These are phyloP conservation scores for Ogataea degrootiae DNA, from an alignment of 805 yeast genomes.

Conservation along the genomic window DNA sequence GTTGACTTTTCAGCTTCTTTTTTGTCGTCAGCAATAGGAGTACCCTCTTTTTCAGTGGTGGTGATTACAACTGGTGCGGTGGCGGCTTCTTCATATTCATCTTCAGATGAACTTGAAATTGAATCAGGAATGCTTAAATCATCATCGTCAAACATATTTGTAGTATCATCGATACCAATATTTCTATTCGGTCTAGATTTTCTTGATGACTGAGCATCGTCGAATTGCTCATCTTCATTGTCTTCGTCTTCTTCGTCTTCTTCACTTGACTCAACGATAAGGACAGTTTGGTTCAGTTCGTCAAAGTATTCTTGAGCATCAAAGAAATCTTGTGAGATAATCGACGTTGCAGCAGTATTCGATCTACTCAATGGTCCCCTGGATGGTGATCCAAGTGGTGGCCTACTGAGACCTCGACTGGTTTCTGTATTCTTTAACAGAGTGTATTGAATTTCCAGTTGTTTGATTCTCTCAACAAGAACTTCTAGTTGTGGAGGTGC, in stretches of 20 bases:
- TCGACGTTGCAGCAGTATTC: constrained; percentile 27
- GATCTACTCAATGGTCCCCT: constrained; percentile 23
- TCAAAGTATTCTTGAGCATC: constrained; percentile 70
- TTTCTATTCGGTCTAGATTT: neutral
- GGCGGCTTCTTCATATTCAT: neutral
- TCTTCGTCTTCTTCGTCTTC: constrained; percentile 21
- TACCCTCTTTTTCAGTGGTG: neutral
- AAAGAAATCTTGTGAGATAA: constrained; percentile 49
- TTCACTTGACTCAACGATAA: constrained; percentile 38
- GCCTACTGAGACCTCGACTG: constrained; percentile 18
- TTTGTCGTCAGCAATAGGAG: neutral
- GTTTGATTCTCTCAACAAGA: constrained; percentile 12
- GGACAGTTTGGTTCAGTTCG: constrained; percentile 46
- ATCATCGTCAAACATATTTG: too few relatives aligned
- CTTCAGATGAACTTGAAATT: neutral
- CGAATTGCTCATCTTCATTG: constrained; percentile 2
- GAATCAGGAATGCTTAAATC: neutral
- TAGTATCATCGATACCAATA: too few relatives aligned
- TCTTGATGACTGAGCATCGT: neutral
- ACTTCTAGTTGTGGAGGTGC: constrained; percentile 9
- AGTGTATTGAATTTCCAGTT: constrained; percentile 21
- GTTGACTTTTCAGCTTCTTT: neutral
- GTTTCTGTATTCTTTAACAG: constrained; percentile 18
- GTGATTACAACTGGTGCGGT: too few relatives aligned
- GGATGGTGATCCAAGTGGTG: constrained; percentile 19